Evolutionary conservation across 2,329 filamentous ascomycete genomes (phyloP).

Genomic region (Sclerotinia sclerotiorum): DNA sequence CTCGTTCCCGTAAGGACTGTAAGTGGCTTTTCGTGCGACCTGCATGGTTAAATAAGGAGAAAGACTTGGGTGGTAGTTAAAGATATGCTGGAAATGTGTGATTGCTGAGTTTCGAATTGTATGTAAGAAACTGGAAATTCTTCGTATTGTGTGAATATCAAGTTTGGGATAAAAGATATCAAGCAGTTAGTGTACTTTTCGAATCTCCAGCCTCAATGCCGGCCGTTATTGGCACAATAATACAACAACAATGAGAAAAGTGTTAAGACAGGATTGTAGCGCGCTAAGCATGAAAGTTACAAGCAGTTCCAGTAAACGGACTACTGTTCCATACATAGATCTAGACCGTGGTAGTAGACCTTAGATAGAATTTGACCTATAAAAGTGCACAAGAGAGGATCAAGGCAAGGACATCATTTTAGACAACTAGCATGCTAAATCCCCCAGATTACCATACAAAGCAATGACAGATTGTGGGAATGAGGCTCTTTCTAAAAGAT

Average conservation of each 20-base stretch:
- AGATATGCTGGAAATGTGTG: neutral
- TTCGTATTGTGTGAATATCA: neutral
- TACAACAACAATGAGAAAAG: neutral
- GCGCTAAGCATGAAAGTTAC: neutral
- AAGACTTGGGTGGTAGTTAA: neutral
- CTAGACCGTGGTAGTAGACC: neutral
- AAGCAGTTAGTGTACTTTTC: neutral
- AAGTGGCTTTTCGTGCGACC: neutral
- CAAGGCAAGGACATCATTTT: neutral
- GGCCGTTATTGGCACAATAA: too few species aligned
- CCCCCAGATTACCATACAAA: neutral
- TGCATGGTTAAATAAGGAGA: neutral
- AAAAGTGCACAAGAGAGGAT: neutral
- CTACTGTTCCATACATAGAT: neutral
- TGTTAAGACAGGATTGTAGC: neutral
- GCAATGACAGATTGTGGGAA: neutral
- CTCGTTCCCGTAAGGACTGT: neutral
- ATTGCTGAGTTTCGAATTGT: neutral
- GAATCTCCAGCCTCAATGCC: neutral
- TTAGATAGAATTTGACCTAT: neutral
- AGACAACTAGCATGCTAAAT: accelerated
- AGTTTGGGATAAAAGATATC: too few species aligned
- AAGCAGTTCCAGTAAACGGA: neutral
- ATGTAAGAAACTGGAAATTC: neutral
- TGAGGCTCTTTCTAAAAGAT: neutral